phyloP scores from a whole-genome alignment of 371 early-diverging fungal species.

The Mortierella sp. region DNA sequence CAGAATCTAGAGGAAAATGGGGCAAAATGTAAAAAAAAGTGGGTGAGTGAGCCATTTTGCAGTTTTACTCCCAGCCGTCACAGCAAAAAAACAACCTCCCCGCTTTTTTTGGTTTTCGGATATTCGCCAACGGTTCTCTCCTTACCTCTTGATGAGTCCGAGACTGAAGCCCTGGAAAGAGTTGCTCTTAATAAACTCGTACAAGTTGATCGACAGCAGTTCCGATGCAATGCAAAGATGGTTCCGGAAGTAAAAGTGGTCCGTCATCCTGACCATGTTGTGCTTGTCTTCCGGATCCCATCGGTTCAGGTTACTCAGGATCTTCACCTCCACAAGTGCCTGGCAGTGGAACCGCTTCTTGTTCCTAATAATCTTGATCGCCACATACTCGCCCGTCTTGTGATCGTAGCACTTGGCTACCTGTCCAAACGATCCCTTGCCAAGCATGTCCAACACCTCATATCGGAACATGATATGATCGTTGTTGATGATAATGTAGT shows the following conservation, averaged over 20 bases:
- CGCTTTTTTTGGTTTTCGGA: too few species aligned
- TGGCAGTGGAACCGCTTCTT: conserved; percentile 96
- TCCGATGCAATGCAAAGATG: conserved; percentile 95
- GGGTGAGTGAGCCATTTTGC: too few species aligned
- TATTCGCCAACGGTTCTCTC: too few species aligned
- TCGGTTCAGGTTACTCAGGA: conserved; percentile 75
- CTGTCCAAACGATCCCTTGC: conserved; percentile 98
- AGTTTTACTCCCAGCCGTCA: too few species aligned
- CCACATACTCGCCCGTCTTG: conserved; percentile 86
- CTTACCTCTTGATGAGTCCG: conserved; percentile 80
- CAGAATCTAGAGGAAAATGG: conserved; percentile 69
- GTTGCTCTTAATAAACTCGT: conserved; percentile 96
- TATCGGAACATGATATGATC: conserved; percentile 95
- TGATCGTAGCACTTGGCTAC: conserved; percentile 95
- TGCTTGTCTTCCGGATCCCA: conserved; percentile 88
- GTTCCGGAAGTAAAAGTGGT: conserved; percentile 91
- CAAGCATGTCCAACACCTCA: conserved; percentile 88
- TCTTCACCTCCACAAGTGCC: conserved; percentile 94
- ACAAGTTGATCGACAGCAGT: conserved; percentile 94
- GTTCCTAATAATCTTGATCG: conserved; percentile 96
- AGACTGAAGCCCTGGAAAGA: conserved; percentile 92
- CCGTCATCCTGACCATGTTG: conserved; percentile 86
- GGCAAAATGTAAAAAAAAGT: too few species aligned
- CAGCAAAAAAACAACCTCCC: too few species aligned
- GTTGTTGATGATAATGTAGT: conserved; percentile 83